Conservation (phyloP, 257 asterid genomes). For the Plectranthus barbatus region DNA sequence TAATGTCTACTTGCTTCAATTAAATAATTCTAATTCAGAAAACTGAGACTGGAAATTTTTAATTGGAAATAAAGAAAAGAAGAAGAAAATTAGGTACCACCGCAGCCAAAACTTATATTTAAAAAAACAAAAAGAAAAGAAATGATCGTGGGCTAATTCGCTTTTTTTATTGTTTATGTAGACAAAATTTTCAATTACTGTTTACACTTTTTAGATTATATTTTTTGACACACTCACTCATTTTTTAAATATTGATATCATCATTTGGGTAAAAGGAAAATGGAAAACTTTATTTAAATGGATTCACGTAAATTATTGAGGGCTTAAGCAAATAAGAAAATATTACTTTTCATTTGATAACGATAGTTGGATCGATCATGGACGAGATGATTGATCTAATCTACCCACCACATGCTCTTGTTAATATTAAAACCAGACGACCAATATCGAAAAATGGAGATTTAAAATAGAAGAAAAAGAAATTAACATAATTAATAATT, state of each 20-base stretch:
- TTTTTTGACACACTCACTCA: not conserved
- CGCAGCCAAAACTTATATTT: not conserved
- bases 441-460: too few relatives aligned
- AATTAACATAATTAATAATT: too few relatives aligned
- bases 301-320: constrained; percentile 9
- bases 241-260: not conserved
- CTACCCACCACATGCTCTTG: not conserved
- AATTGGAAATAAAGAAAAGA: too few relatives aligned
- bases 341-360: not conserved
- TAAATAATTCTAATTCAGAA: too few relatives aligned
- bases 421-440: too few relatives aligned
- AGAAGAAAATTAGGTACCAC: not conserved
- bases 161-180: too few relatives aligned
- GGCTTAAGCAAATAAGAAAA: not conserved
- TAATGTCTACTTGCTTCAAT: not conserved
- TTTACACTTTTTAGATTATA: not conserved
- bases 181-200: not conserved
- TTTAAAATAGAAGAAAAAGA: too few relatives aligned
- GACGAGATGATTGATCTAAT: not conserved
- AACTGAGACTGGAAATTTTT: too few relatives aligned
- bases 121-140: not conserved
- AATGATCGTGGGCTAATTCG: too few relatives aligned
- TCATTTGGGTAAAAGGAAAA: not conserved
- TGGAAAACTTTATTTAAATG: not conserved
- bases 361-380: not conserved